Evolutionary conservation across 2,329 filamentous ascomycete genomes (phyloP), one percentile per base, ranked within the genome.

Genomic region (Monosporascus sp.): DNA sequence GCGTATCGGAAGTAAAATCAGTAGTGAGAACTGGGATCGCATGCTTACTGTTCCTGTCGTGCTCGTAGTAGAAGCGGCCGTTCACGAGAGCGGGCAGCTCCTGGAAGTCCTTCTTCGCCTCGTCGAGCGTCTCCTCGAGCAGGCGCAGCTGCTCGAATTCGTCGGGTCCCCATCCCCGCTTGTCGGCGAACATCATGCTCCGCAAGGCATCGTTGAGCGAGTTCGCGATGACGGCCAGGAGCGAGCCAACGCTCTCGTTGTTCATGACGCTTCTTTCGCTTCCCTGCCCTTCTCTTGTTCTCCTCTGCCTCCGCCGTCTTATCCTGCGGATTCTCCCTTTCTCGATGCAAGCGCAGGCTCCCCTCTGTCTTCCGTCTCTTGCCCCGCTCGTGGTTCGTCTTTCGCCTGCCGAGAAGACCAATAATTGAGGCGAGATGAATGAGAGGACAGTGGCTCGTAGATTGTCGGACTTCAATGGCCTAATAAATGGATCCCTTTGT

Each of bases 71-170:
- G 46, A 76, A 72, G 60, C 78, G 74, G 31, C 80, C 80, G 58
- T 81, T 78, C 51, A 84, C 74, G 44, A 84, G 70, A 47, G 73
- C 72, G 22, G 75, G 75, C 54, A 85, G 71, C 62, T 80, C 76
- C 68, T 84, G 81, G 58, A 84, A 85, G 68, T 85, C 81, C 65
- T 74, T 76, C 68, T 78, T 81, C 52, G 81, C 81, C 59, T 82
- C 79, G 63, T 83, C 79, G 50, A 85, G 72, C n/a, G 75, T 72
- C 37, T 74, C 71, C 60, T 82, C 77, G 51, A 85, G 71, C 48
- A 78, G 75, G 53, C 75, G 77, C 53, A 78, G 66, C 70, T 84
- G 81, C 63, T 84, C 80, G 63, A 81, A 77, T 70, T 84, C 81
- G 72, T 83, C 80, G 22, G 73, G 70, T 0, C 76, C 78, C 81